Evolutionary conservation across 306 rosid genomes (phyloP).

Genomic region (Dalbergia oliveri): DNA sequence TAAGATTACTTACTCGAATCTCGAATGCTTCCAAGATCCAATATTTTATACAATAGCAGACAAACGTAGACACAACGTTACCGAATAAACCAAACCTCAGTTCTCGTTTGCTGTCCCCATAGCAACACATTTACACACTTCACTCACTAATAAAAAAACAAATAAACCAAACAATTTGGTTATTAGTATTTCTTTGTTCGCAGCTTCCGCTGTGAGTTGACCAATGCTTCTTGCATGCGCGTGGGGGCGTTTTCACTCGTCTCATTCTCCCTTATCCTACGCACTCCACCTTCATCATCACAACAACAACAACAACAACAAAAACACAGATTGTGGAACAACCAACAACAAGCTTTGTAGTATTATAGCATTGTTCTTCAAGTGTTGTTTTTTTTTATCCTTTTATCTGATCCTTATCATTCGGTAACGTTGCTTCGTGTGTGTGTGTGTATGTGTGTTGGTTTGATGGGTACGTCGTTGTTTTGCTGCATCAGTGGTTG

Average conservation of each 20-base stretch:
- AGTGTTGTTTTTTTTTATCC: neutral
- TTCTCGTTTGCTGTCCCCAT: constrained; percentile 44
- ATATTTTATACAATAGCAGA: constrained; percentile 32
- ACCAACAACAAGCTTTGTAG: neutral
- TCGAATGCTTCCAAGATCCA: too few relatives aligned
- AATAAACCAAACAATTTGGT: too few relatives aligned
- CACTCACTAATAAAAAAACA: too few relatives aligned
- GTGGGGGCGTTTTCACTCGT: constrained; percentile 46
- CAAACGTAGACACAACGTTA: constrained; percentile 67
- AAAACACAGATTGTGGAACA: neutral
- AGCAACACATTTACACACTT: neutral
- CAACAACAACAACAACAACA: neutral
- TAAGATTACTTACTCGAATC: too few relatives aligned
- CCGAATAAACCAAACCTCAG: constrained; percentile 33
- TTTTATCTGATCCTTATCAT: constrained; percentile 9
- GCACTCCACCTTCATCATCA: constrained; percentile 1
- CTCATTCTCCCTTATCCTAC: constrained; percentile 42
- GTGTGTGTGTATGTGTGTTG: neutral
- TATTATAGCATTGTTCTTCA: neutral
- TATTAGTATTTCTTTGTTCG: too few relatives aligned
- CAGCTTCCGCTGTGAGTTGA: constrained; percentile 36
- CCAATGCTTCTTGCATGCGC: constrained; percentile 51
- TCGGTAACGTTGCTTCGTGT: constrained; percentile 4
- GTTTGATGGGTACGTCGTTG: constrained; percentile 46
- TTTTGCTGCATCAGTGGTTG: constrained; percentile 53